Conservation (phyloP, 805 yeast species). For the Barnettozyma siamensis region DNA sequence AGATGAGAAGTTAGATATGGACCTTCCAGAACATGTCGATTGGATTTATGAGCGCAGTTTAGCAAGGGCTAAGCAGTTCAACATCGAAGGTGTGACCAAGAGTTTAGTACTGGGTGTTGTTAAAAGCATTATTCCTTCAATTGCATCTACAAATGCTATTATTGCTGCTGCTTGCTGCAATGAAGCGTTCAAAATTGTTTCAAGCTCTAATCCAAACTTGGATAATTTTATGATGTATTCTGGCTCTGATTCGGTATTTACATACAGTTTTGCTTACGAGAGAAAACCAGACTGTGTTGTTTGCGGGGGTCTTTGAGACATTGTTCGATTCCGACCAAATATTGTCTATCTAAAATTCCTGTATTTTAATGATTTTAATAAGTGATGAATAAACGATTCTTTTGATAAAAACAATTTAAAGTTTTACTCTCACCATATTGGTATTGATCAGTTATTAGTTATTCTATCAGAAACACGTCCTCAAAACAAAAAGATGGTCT, state of each 20-base stretch:
- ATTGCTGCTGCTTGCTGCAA: conserved; percentile 86
- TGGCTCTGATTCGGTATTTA: conserved; percentile 75
- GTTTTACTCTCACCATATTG: too few species aligned
- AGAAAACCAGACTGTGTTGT: conserved; percentile 64
- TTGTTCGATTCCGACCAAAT: background rate
- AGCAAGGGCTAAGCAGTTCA: conserved; percentile 55
- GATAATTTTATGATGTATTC: conserved; percentile 83
- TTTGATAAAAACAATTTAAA: too few species aligned
- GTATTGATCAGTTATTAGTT: too few species aligned
- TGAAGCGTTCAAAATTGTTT: conserved; percentile 75
- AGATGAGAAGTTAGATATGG: conserved; percentile 55
- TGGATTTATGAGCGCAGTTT: conserved; percentile 53
- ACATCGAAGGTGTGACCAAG: conserved; percentile 66
- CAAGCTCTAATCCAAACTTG: conserved; percentile 60
- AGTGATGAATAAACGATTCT: too few species aligned
- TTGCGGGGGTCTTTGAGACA: conserved; percentile 46
- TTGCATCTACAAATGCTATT: conserved; percentile 90
- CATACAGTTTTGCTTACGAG: conserved; percentile 63
- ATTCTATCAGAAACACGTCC: too few species aligned
- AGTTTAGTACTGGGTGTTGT: conserved; percentile 78
- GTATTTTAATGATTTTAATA: too few species aligned
- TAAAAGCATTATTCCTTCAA: conserved; percentile 88
- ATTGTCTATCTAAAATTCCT: too few species aligned
- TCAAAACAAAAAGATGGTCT: too few species aligned
- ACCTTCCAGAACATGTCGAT: conserved; percentile 57